These are phyloP conservation scores for Micractinium conductrix DNA, from an alignment of 139 green algal species.

Conservation along the genomic window DNA sequence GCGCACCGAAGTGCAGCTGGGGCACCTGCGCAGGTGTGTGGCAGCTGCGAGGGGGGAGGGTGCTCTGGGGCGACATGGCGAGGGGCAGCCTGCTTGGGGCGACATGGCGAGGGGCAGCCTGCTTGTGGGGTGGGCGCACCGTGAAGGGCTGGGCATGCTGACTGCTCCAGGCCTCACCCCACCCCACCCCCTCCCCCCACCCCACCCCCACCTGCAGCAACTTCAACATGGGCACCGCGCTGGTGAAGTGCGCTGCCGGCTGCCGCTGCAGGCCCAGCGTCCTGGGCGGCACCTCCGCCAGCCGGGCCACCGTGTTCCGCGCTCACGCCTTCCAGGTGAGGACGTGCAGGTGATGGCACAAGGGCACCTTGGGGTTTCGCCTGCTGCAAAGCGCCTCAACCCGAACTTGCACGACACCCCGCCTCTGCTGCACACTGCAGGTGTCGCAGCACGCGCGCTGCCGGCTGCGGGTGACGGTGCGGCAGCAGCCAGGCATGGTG, in stretches of 20 bases:
- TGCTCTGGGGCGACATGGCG: too few relatives aligned
- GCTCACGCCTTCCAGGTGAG: conserved; percentile 14
- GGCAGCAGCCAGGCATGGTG: not conserved
- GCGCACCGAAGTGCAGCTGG: not conserved
- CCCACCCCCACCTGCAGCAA: too few relatives aligned
- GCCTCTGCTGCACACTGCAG: not conserved
- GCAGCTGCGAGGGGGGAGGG: too few relatives aligned
- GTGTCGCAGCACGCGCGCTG: conserved; percentile 15
- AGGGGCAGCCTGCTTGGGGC: too few relatives aligned
- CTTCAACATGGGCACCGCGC: not conserved
- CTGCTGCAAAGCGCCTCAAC: not conserved
- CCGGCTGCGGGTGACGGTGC: conserved; percentile 6
- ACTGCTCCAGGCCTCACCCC: too few relatives aligned
- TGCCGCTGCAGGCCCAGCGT: conserved; percentile 11
- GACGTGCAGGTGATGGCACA: not conserved
- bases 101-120: too few relatives aligned
- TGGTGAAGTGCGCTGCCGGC: not conserved
- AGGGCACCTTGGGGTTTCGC: not conserved
- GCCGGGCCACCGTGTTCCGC: conserved; percentile 4
- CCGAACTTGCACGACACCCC: too few relatives aligned
- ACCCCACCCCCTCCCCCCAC: too few relatives aligned
- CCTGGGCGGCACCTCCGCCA: conserved; percentile 18
- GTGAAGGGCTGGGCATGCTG: too few relatives aligned
- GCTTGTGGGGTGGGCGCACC: too few relatives aligned
- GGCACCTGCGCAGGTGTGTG: conserved; percentile 19